phyloP scores from a whole-genome alignment of 2,329 filamentous ascomycete species.

The Cladophialophora bantiana region DNA sequence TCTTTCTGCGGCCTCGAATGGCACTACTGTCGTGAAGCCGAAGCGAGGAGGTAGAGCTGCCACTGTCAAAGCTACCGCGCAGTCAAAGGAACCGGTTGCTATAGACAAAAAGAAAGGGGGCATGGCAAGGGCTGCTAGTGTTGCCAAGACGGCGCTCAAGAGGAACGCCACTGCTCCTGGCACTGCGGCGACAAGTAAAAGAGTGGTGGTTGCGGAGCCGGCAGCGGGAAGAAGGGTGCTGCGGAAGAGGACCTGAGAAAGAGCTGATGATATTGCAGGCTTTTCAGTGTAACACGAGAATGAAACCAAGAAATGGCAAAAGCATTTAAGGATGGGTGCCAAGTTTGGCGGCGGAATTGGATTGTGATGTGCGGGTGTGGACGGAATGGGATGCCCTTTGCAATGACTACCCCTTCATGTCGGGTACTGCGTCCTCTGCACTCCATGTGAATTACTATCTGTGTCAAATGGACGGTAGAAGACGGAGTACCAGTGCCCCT shows the following conservation, averaged over 20 bases:
- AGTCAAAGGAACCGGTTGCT: constrained; percentile 16
- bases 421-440: too few relatives aligned
- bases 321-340: background rate
- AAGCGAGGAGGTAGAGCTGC: constrained; percentile 33
- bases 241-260: constrained; percentile 44
- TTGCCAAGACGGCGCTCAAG: constrained; percentile 38
- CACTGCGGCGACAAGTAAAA: constrained; percentile 46
- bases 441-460: too few relatives aligned
- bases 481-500: too few relatives aligned
- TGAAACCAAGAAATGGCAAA: background rate
- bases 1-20: constrained; percentile 30
- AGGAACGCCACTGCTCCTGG: constrained; percentile 34
- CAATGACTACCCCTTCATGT: too few relatives aligned
- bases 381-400: too few relatives aligned
- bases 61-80: constrained; percentile 18
- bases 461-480: too few relatives aligned
- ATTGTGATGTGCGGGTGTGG: too few relatives aligned
- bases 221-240: constrained; percentile 49
- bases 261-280: background rate
- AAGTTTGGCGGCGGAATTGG: background rate
- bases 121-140: constrained; percentile 29
- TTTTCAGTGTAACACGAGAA: background rate
- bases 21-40: constrained; percentile 38
- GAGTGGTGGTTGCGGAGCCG: constrained; percentile 44
- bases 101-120: constrained; percentile 32